Base-by-base conservation (phyloP, 139 green algal genomes). In the Micractinium conductrix region DNA sequence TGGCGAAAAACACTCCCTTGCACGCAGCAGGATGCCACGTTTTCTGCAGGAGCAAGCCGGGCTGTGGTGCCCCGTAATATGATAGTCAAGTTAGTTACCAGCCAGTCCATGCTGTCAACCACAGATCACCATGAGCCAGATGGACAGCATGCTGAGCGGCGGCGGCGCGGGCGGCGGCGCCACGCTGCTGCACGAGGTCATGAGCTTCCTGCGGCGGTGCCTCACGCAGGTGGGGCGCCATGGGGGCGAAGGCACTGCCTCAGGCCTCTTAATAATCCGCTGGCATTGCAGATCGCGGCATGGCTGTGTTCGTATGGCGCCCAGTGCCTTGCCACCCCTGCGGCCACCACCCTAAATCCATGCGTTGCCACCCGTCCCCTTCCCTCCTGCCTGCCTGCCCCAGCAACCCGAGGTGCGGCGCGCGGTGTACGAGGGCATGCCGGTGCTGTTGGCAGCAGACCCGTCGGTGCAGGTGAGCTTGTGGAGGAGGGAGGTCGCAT, bases 371-470 rank as follows among this genome's bases (percentile, higher is more conserved):
- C 58, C 58, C 19, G 8, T 5, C 5, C 19, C 58, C 48, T 58
- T 58, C 48, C 48, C 48, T 58, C 60, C 62, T 73, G 22, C 43
- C 4, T 60, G 12, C 21, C 42, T 55, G 12, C 14, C 48, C 48
- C 86, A 89, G 86, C 86, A 89, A 74, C 40, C 79, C 1, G 80
- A 84, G 43, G 86, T 89, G 55, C 80, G 80, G 58, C 28, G 62
- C 0, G 86, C 38, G 33, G 45, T 89, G 71, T 89, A 89, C 38
- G 72, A 84, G 0, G 86, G 80, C 26, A 37, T 87, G 80, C 86
- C 86, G 0, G 80, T 80, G 5, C 24, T 89, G 44, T 21, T 87
- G 53, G 80, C 79, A 26, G 79, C 79, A 26, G 86, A 89, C 45
- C 85, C 85, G 30, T 83, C 85, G 0, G 78, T 78, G 30, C 80